These are phyloP conservation scores for Aspergillus nidulans DNA, from an alignment of 495 filamentous ascomycete species.

Conservation along the genomic window DNA sequence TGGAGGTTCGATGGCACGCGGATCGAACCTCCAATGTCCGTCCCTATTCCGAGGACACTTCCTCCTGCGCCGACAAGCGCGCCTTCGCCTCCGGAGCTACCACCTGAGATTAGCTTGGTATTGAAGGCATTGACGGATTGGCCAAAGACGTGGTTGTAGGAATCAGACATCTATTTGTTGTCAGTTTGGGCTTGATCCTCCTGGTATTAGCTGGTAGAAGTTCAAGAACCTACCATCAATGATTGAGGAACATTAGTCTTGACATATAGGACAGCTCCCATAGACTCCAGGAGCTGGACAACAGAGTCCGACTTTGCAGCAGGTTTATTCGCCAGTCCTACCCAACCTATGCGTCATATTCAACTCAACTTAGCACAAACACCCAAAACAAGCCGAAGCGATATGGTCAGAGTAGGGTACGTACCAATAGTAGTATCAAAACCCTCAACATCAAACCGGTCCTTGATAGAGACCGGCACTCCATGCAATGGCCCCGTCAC, in stretches of 20 bases:
- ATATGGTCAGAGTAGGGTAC: slow-evolving; percentile 2
- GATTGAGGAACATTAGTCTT: slow-evolving; percentile 61
- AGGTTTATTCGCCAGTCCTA: slow-evolving; percentile 32
- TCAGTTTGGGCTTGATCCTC: neutral
- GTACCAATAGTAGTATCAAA: slow-evolving; percentile 45
- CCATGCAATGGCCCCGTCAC: slow-evolving; percentile 62
- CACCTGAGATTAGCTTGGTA: slow-evolving; percentile 52
- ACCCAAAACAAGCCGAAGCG: neutral
- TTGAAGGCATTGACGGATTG: slow-evolving; percentile 57
- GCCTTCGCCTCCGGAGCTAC: slow-evolving; percentile 63
- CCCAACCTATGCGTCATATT: slow-evolving; percentile 39
- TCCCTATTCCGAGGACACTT: slow-evolving; percentile 61
- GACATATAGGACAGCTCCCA: slow-evolving; percentile 53
- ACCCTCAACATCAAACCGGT: slow-evolving; percentile 57
- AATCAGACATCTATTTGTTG: slow-evolving; percentile 51
- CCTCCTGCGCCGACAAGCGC: slow-evolving; percentile 58
- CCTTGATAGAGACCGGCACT: slow-evolving; percentile 64
- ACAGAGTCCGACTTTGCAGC: slow-evolving; percentile 26
- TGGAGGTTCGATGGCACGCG: slow-evolving; percentile 59
- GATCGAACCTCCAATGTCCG: slow-evolving; percentile 66
- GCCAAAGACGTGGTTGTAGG: slow-evolving; percentile 40
- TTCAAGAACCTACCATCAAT: slow-evolving; percentile 41
- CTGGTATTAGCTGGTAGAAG: no score
- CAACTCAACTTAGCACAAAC: neutral
- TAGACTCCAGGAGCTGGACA: slow-evolving; percentile 26